Evolutionary conservation across 495 filamentous ascomycete species (phyloP).

Genomic region (Hypomontagnella submonticulosa): DNA sequence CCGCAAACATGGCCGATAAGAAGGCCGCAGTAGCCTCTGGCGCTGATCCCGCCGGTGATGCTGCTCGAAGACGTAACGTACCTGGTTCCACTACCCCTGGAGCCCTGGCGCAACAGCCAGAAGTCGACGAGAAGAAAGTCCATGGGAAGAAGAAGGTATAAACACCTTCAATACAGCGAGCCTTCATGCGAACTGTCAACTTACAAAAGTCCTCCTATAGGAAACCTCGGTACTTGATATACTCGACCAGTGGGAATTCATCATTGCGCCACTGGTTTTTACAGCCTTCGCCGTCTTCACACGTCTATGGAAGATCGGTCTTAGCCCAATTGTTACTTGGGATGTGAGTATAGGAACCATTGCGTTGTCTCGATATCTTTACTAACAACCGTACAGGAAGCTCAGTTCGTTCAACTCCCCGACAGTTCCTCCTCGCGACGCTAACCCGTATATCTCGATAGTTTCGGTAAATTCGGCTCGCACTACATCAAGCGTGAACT

Average conservation of each 20-base stretch:
- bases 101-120: slow-evolving; percentile 50
- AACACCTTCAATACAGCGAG: background rate
- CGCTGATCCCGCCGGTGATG: slow-evolving; percentile 68
- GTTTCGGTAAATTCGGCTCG: slow-evolving; percentile 98
- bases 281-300: slow-evolving; percentile 93
- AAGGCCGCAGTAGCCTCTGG: slow-evolving; percentile 71
- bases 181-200: slow-evolving; percentile 14
- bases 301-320: slow-evolving; percentile 92
- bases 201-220: slow-evolving; percentile 38
- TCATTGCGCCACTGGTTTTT: slow-evolving; percentile 89
- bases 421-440: slow-evolving; percentile 18
- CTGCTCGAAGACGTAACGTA: slow-evolving; percentile 80
- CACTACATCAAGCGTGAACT: slow-evolving; percentile 99
- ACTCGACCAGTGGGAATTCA: slow-evolving; percentile 83
- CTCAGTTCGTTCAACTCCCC: slow-evolving; percentile 44
- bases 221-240: slow-evolving; percentile 66
- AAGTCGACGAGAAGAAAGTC: slow-evolving; percentile 73
- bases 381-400: slow-evolving; percentile 47
- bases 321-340: slow-evolving; percentile 97
- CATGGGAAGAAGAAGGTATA: slow-evolving; percentile 67
- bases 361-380: background rate
- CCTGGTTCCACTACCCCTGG: slow-evolving; percentile 58
- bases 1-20: slow-evolving; percentile 58
- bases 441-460: slow-evolving; percentile 55
- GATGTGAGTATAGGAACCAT: slow-evolving; percentile 71